A percentile compares a stretch with the other conserved stretches of the same genome.
phyloP scores from a whole-genome alignment of 257 asterid species.

The Lycium barbarum region DNA sequence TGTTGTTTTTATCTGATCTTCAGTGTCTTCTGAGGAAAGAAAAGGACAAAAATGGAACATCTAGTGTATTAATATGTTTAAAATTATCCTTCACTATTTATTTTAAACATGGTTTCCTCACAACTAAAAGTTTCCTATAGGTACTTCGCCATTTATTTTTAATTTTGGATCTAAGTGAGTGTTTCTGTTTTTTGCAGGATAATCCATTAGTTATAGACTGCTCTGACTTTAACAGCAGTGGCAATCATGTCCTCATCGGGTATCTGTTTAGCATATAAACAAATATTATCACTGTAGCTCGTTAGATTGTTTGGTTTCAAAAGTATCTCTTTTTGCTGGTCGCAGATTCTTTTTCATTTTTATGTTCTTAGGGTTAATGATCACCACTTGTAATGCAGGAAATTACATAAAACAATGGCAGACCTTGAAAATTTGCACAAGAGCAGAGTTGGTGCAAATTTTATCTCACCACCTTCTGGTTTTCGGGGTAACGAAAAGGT shows the following conservation, averaged over 20 bases:
- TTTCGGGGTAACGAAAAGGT: conserved; percentile 65
- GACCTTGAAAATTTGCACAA: conserved; percentile 65
- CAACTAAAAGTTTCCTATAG: not conserved
- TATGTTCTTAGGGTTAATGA: not conserved
- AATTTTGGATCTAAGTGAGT: not conserved
- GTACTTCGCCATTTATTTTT: not conserved
- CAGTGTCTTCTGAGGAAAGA: not conserved
- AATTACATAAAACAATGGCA: conserved; percentile 65
- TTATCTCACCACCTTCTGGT: conserved; percentile 60
- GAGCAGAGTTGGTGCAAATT: conserved; percentile 60
- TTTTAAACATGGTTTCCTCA: not conserved
- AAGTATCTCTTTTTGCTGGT: not conserved
- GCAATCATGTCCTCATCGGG: conserved; percentile 81
- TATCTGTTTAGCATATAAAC: conserved; percentile 35
- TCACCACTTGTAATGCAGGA: conserved; percentile 45
- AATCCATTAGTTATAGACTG: conserved; percentile 81
- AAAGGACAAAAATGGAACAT: not conserved
- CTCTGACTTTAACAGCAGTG: conserved; percentile 73
- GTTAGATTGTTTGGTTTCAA: not conserved
- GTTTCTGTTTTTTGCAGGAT: conserved; percentile 56
- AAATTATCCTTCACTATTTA: not conserved
- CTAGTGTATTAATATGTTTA: not conserved
- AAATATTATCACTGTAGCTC: not conserved
- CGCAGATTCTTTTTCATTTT: not conserved
- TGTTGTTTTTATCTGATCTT: not conserved